phyloP scores from a whole-genome alignment of 1,284 basidiomycete species.

The Cryptococcus wingfieldii region DNA sequence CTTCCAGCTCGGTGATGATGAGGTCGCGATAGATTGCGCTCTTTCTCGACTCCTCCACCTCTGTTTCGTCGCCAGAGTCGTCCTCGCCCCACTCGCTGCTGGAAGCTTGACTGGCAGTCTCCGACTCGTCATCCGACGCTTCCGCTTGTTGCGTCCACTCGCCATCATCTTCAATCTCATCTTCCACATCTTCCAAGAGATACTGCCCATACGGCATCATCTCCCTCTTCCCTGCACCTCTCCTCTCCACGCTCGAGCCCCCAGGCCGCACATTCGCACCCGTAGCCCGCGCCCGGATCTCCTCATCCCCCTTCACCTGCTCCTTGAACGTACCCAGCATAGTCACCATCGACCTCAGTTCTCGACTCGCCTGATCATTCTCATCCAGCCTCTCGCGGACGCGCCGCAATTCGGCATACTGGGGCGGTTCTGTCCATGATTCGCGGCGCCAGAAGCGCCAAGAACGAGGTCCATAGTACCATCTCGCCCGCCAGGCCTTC shows the following conservation, averaged over 20 bases:
- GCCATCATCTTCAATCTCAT: constrained; percentile 36
- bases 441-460: constrained; percentile 39
- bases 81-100: not conserved
- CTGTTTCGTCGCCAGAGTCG: not conserved
- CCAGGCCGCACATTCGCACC: no score
- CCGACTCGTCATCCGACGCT: constrained; percentile 8
- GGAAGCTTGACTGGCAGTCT: not conserved
- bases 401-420: not conserved
- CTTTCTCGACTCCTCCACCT: not conserved
- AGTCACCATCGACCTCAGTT: not conserved
- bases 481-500: constrained; percentile 23
- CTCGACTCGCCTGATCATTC: not conserved
- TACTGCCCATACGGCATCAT: constrained; percentile 18
- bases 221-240: not conserved
- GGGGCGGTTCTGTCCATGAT: constrained; percentile 32
- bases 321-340: not conserved
- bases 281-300: not conserved
- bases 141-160: constrained; percentile 22
- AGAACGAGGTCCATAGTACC: constrained; percentile 46
- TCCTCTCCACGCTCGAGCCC: not conserved
- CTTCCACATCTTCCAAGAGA: constrained; percentile 15
- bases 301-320: not conserved
- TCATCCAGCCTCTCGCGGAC: not conserved
- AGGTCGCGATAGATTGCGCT: constrained; percentile 29
- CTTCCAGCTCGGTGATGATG: constrained; percentile 5